These are phyloP conservation scores for Protostelium mycophagum DNA, from an alignment of 78 protist genomes.

Conservation along the genomic window DNA sequence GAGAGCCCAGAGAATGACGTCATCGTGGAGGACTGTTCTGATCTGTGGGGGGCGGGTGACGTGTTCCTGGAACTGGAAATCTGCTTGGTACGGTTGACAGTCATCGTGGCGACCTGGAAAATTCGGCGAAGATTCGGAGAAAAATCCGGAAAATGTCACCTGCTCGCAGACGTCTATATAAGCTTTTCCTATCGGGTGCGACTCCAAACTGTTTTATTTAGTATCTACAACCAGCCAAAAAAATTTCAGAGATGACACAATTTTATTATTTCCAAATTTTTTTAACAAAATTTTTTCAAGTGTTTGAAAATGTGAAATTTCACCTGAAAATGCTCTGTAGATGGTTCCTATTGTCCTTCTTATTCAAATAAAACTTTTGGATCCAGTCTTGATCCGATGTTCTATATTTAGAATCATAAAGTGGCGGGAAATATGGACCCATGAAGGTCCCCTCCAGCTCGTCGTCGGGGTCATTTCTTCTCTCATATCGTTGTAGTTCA, in stretches of 20 bases:
- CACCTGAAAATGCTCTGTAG: neutral
- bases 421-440: neutral
- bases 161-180: neutral
- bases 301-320: neutral
- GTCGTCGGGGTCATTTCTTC: neutral
- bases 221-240: too few species aligned
- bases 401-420: neutral
- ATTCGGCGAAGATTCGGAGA: neutral
- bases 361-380: neutral
- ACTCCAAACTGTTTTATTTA: neutral
- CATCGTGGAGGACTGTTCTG: too few species aligned
- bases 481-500: neutral
- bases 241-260: too few species aligned
- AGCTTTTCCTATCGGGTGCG: neutral
- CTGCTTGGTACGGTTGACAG: neutral
- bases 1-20: too few species aligned
- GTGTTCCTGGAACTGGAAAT: neutral
- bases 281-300: neutral
- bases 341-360: neutral
- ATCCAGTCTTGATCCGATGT: neutral
- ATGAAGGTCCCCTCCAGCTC: neutral
- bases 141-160: neutral
- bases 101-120: neutral
- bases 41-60: neutral
- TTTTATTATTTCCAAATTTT: neutral